Base-by-base conservation (phyloP, 2,329 filamentous ascomycete species). In the Xylariaceae sp. region DNA sequence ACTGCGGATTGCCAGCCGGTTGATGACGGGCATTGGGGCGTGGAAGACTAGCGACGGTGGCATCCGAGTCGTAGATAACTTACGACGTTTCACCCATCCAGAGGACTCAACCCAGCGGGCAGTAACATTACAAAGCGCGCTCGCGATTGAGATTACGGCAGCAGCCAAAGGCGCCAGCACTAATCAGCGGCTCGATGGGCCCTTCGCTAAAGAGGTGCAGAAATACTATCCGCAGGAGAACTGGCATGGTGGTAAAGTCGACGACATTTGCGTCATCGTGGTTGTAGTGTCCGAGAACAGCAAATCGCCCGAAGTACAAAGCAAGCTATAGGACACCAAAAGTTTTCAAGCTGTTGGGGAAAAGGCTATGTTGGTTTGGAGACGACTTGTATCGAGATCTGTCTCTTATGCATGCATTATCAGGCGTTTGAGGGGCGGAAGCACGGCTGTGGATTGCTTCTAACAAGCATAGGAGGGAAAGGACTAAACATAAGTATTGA, bases 201-300 rank as follows among this genome's bases (percentile, higher is more conserved):
- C 94, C 0, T 99, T 99, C 72, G 92, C 94, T 33, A 96, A 91
- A 73, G 92, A 97, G 72, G 91, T 97, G 16, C 91, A 94, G 70
- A 89, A 87, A 67, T 86, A 89, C 67, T 96, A 90, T 64, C 93
- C 94, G 0, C 79, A 87, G 30, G 93, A 97, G 72, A 84, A 86
- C 53, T 99, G 91, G 84, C 85, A 85, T 53, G 94, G 94, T 53
- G 94, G 94, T 46, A 99, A 99, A 73, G 84, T 95, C 16, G 94
- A 99, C 70, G 94, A 99, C 72, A 97, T 99, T 54, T 93, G 91
- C 66, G 91, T 91, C 4, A 78, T 99, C 44, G 86, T 92, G 11
- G 84, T 87, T 26, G 77, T 96, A 24, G 91, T 90, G 1, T 85
- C 90, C 7, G 87, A 92, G 62, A 83, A 86, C 24, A 63, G 57